A percentile compares a stretch with the other conserved stretches of the same genome.
These are phyloP conservation scores for Nicotiana rustica DNA, from an alignment of 305 asterid species.

Conservation along the genomic window DNA sequence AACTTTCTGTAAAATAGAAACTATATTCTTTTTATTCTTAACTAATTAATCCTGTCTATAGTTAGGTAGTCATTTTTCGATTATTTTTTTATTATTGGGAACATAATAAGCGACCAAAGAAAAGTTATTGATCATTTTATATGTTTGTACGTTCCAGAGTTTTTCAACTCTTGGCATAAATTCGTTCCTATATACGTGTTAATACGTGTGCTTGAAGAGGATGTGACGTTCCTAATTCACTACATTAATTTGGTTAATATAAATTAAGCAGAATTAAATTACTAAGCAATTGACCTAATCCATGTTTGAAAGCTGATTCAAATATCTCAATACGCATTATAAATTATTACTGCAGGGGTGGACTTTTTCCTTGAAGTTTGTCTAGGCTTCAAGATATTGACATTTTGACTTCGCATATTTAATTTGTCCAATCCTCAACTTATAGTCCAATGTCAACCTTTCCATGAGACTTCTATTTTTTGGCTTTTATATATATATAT, in stretches of 20 bases:
- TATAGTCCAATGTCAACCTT: slow-evolving; percentile 21
- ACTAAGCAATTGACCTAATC: slow-evolving; percentile 15
- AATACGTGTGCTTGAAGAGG: slow-evolving; percentile 17
- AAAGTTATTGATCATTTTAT: background rate
- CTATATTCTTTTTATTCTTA: background rate
- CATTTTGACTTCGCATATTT: slow-evolving; percentile 7
- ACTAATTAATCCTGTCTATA: slow-evolving; percentile 1
- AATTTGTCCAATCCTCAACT: background rate
- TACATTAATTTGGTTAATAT: background rate
- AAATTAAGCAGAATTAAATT: background rate
- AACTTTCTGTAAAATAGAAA: background rate
- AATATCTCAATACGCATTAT: background rate
- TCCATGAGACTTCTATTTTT: background rate
- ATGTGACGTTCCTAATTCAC: background rate
- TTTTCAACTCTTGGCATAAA: slow-evolving; percentile 21
- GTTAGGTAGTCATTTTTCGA: background rate
- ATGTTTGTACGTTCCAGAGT: background rate
- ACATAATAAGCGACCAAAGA: background rate
- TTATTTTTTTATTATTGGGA: background rate
- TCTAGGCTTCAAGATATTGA: background rate
- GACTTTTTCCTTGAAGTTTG: slow-evolving; percentile 24
- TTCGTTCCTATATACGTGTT: background rate
- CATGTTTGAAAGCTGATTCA: background rate
- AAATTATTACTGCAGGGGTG: background rate
- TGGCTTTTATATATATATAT: background rate